These are phyloP conservation scores for Populus hybrid DNA, from an alignment of 441 rosid species.

Conservation along the genomic window DNA sequence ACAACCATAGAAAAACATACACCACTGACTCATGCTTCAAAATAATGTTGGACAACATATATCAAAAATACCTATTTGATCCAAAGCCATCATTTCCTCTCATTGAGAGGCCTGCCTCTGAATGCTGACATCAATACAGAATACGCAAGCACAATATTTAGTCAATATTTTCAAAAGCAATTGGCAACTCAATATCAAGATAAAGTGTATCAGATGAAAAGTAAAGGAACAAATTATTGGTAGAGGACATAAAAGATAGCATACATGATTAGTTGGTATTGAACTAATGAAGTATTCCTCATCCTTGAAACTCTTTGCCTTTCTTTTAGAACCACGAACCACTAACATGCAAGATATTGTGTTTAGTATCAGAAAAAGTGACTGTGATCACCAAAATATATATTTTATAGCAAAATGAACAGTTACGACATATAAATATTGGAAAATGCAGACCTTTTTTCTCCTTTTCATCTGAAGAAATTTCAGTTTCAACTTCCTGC, in stretches of 20 bases:
- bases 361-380: slow-evolving; percentile 6
- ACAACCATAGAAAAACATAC: background rate
- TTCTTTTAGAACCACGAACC: slow-evolving; percentile 61
- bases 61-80: slow-evolving; percentile 66
- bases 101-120: slow-evolving; percentile 81
- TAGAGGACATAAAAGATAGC: slow-evolving; percentile 20
- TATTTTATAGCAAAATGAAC: background rate
- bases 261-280: slow-evolving; percentile 80
- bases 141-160: slow-evolving; percentile 20
- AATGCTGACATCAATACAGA: slow-evolving; percentile 47
- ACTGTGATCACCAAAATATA: background rate
- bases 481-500: slow-evolving; percentile 52
- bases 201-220: background rate
- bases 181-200: slow-evolving; percentile 11
- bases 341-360: slow-evolving; percentile 23
- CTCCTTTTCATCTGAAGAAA: slow-evolving; percentile 31
- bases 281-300: slow-evolving; percentile 83
- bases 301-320: slow-evolving; percentile 75
- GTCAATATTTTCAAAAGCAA: slow-evolving; percentile 16
- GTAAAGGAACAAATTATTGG: background rate
- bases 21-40: slow-evolving; percentile 1
- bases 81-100: slow-evolving; percentile 75
- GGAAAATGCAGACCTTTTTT: slow-evolving; percentile 47
- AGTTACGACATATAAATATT: background rate
- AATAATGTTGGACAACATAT: slow-evolving; percentile 4